Percentiles rank a stretch among this genome's conserved stretches.
Evolutionary conservation across 1,284 basidiomycete species (phyloP).

Genomic region (Moesziomyces globuligerus): DNA sequence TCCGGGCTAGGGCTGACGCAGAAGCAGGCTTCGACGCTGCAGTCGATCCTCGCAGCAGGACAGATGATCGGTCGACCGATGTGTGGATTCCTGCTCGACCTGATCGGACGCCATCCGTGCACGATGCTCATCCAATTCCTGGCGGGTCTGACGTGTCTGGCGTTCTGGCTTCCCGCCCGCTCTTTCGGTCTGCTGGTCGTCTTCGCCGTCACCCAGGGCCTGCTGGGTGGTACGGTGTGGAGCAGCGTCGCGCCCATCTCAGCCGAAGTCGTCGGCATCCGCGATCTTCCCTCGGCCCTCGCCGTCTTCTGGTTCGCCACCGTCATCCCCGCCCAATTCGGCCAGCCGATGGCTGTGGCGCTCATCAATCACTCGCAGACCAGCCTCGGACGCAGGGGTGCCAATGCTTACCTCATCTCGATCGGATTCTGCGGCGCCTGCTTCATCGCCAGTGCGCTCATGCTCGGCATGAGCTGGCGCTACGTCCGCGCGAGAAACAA

Average conservation of each 20-base stretch:
- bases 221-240: constrained; percentile 69
- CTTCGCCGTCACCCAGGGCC: constrained; percentile 68
- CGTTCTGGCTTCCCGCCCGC: constrained; percentile 69
- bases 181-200: constrained; percentile 68
- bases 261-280: constrained; percentile 68
- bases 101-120: constrained; percentile 68
- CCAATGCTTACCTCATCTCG: constrained; percentile 66
- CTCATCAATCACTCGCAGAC: constrained; percentile 66
- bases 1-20: constrained; percentile 68
- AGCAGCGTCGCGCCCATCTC: constrained; percentile 65
- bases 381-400: constrained; percentile 59
- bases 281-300: constrained; percentile 68
- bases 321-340: constrained; percentile 65
- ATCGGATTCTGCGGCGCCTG: constrained; percentile 68
- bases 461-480: constrained; percentile 67
- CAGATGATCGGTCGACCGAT: constrained; percentile 69
- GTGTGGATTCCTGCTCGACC: constrained; percentile 68
- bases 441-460: constrained; percentile 58
- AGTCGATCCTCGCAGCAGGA: constrained; percentile 69
- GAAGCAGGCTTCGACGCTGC: constrained; percentile 68
- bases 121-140: constrained; percentile 68
- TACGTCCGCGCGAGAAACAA: constrained; percentile 38
- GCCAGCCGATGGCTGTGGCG: constrained; percentile 68
- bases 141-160: constrained; percentile 68
- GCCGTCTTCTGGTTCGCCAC: constrained; percentile 68